Conservation (phyloP, 768 basidiomycete species). For the Mycena rebaudengoi region DNA sequence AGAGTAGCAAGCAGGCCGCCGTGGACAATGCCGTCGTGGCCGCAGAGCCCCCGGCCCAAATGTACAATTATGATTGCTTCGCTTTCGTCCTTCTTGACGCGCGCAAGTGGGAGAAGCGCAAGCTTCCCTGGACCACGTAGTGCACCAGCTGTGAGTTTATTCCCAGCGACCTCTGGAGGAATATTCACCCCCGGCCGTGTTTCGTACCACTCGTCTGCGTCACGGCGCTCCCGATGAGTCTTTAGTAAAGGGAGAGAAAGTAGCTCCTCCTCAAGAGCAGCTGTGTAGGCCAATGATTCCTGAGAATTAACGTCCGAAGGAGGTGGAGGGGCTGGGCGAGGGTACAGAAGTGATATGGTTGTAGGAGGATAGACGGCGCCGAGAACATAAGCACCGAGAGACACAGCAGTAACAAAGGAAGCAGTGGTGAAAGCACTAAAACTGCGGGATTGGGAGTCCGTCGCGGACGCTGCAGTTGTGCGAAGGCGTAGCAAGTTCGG, state of each 20-base stretch:
- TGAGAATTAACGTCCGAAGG: conserved; percentile 59
- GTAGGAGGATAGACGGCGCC: conserved; percentile 80
- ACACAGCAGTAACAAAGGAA: conserved; percentile 39
- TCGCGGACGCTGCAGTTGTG: background rate
- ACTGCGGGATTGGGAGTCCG: background rate
- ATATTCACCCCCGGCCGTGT: conserved; percentile 75
- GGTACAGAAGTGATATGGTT: conserved; percentile 73
- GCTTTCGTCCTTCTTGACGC: conserved; percentile 77
- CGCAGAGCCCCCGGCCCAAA: conserved; percentile 87
- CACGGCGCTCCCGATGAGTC: conserved; percentile 54
- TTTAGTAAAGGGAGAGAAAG: conserved; percentile 70
- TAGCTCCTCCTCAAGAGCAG: conserved; percentile 70
- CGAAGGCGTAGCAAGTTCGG: too few species aligned
- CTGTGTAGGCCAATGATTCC: conserved; percentile 65
- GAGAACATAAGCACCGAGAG: conserved; percentile 52
- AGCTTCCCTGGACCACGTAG: conserved; percentile 90
- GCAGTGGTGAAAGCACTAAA: conserved; percentile 13
- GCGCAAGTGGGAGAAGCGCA: conserved; percentile 79
- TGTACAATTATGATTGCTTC: conserved; percentile 80
- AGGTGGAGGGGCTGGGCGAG: conserved; percentile 80
- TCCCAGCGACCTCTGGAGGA: conserved; percentile 78
- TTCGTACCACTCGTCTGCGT: conserved; percentile 77
- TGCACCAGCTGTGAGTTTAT: conserved; percentile 85
- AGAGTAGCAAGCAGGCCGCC: conserved; percentile 92
- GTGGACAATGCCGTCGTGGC: conserved; percentile 94